phyloP scores from a whole-genome alignment of 2,329 filamentous ascomycete species.

The Ustulina deusta region DNA sequence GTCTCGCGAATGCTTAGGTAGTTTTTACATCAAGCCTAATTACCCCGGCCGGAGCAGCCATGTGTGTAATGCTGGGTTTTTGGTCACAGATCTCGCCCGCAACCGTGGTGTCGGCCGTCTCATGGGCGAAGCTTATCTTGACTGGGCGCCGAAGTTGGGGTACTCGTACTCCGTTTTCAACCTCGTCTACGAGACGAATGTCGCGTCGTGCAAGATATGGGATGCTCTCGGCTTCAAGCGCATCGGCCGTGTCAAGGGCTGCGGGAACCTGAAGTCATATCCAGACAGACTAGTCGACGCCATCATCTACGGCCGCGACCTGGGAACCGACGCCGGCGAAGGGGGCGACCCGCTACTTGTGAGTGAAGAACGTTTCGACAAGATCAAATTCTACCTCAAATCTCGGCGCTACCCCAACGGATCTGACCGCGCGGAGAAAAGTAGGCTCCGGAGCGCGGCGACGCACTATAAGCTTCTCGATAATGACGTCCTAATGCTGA shows the following conservation, averaged over 20 bases:
- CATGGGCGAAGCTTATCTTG: conserved; percentile 81
- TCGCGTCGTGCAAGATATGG: conserved; percentile 91
- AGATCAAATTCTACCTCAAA: conserved; percentile 97
- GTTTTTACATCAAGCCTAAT: conserved; percentile 95
- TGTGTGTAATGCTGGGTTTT: conserved; percentile 86
- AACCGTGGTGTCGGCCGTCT: conserved; percentile 80
- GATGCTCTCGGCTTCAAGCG: conserved; percentile 92
- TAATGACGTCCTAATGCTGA: conserved; percentile 89
- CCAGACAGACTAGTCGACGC: conserved; percentile 78
- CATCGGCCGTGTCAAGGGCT: conserved; percentile 83
- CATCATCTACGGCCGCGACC: conserved; percentile 80
- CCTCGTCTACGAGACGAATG: conserved; percentile 92
- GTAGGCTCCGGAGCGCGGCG: conserved; percentile 88
- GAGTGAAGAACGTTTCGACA: conserved; percentile 97
- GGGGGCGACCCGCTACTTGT: conserved; percentile 80
- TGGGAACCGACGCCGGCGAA: conserved; percentile 56
- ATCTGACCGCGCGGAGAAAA: conserved; percentile 95
- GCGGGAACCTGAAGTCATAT: conserved; percentile 76
- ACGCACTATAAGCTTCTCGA: conserved; percentile 91
- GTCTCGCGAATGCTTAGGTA: conserved; percentile 84
- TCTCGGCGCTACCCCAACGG: conserved; percentile 93
- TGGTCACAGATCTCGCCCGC: conserved; percentile 78
- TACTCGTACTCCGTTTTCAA: conserved; percentile 96
- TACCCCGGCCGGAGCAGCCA: conserved; percentile 92
- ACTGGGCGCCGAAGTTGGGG: conserved; percentile 83